Evolutionary conservation across 2,329 filamentous ascomycete genomes (phyloP).

Genomic region (Diaporthe ilicicola): DNA sequence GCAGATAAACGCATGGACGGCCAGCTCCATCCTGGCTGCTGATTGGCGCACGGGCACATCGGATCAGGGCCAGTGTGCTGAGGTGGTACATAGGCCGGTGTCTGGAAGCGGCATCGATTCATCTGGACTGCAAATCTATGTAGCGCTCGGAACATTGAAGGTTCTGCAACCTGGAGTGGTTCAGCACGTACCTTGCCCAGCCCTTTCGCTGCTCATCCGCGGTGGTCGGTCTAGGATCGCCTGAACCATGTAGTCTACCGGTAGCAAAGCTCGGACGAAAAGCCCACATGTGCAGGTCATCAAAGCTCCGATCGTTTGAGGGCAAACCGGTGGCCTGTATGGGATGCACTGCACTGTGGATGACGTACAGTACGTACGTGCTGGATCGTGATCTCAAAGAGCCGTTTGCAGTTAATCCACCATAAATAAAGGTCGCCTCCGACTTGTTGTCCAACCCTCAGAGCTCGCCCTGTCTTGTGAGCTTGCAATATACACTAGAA

Average conservation of each 20-base stretch:
- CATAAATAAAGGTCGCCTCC: background rate
- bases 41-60: background rate
- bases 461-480: no score
- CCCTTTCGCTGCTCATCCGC: background rate
- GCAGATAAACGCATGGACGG: background rate
- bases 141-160: background rate
- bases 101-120: background rate
- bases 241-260: background rate
- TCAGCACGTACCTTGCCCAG: background rate
- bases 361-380: no score
- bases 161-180: slow-evolving; percentile 8
- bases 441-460: background rate
- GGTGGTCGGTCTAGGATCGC: background rate
- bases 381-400: background rate
- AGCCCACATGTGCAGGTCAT: no score
- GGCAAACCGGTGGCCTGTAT: background rate
- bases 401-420: background rate
- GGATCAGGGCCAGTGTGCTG: background rate
- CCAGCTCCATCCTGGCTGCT: background rate
- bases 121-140: background rate
- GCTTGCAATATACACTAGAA: background rate
- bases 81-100: background rate
- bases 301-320: background rate
- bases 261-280: background rate
- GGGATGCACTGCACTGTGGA: background rate